Evolutionary conservation across 2,329 filamentous ascomycete species (phyloP).

Genomic region (Pseudophaeomoniella oleicola): DNA sequence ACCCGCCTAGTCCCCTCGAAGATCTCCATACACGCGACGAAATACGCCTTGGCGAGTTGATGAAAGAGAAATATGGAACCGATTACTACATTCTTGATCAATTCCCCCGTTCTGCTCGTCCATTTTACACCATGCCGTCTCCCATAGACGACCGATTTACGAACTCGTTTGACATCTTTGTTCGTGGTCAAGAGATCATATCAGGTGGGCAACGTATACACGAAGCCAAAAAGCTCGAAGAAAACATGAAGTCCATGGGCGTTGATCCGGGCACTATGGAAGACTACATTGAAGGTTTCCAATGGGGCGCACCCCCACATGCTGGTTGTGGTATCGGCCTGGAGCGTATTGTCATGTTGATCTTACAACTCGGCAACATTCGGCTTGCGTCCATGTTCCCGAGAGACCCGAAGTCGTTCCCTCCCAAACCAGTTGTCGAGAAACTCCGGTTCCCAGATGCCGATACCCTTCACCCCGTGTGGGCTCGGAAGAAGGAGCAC

Average conservation of each 20-base stretch:
- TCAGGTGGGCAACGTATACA: conserved; percentile 91
- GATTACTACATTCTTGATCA: conserved; percentile 94
- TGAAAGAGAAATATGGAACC: conserved; percentile 74
- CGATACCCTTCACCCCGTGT: conserved; percentile 60
- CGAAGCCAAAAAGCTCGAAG: conserved; percentile 56
- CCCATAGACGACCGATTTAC: conserved; percentile 57
- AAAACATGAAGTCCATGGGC: conserved; percentile 61
- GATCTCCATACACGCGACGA: conserved; percentile 78
- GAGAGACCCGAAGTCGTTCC: conserved; percentile 77
- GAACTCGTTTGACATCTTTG: conserved; percentile 91
- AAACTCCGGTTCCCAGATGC: conserved; percentile 74
- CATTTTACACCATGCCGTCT: conserved; percentile 85
- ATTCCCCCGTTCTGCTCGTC: conserved; percentile 69
- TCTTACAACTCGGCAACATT: conserved; percentile 78
- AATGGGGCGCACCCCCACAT: conserved; percentile 77
- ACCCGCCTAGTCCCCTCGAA: conserved; percentile 54
- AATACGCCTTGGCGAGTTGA: conserved; percentile 67
- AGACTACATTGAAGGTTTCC: conserved; percentile 78
- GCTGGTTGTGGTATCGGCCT: conserved; percentile 82
- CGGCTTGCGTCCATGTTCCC: conserved; percentile 77
- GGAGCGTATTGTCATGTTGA: conserved; percentile 73
- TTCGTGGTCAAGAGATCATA: conserved; percentile 83
- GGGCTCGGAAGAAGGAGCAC: conserved; percentile 22
- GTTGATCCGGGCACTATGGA: conserved; percentile 73
- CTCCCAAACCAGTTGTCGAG: conserved; percentile 46